Evolutionary conservation across 2,329 filamentous ascomycete genomes (phyloP), one percentile per base, ranked within the genome.

Genomic region (Juglanconis sp.): DNA sequence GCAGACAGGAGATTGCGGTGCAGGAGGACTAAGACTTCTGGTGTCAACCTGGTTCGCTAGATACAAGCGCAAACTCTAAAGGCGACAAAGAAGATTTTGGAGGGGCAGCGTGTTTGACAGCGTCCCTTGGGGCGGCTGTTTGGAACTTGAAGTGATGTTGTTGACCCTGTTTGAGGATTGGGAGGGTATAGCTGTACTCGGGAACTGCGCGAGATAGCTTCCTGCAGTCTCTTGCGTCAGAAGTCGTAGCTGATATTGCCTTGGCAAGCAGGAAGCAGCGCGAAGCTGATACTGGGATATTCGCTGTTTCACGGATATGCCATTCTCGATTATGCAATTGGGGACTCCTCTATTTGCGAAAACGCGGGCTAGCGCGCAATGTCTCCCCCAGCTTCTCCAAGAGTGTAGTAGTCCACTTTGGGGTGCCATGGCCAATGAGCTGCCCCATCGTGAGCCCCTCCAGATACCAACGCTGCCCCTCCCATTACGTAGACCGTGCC

Each of bases 151-250:
- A 17, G 17, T 47, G 44, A 30, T 42, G n/a, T 17, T 17, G 13
- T 44, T n/a, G 56, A 53, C 48, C 31, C 15, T 15, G 38, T 44
- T 15, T 48, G 31, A 36, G n/a, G 56, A 5, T 35, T 31, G 24
- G 36, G 24, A 24, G 24, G 24, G 24, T 24, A 24, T 24, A 24
- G 24, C 24, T 24, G 24, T 24, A 24, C 24, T 13, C n/a, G 36
- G 36, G 31, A 50, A 51, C 46, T 55, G 36, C 31, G 54, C 50
- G 50, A 60, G 54, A 63, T 32, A 46, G 44, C 44, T 17, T 40
- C 38, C 48, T 57, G 59, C 57, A 55, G 51, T 57, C 53, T 63
- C 50, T 63, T 60, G 61, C 61, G 61, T 63, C 61, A 63, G 53
- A 63, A 57, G 61, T 48, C 49, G 49, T 60, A 47, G 52, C 38